Conservation (phyloP, 345 rosid genomes). For the Toxicodendron radicans region DNA sequence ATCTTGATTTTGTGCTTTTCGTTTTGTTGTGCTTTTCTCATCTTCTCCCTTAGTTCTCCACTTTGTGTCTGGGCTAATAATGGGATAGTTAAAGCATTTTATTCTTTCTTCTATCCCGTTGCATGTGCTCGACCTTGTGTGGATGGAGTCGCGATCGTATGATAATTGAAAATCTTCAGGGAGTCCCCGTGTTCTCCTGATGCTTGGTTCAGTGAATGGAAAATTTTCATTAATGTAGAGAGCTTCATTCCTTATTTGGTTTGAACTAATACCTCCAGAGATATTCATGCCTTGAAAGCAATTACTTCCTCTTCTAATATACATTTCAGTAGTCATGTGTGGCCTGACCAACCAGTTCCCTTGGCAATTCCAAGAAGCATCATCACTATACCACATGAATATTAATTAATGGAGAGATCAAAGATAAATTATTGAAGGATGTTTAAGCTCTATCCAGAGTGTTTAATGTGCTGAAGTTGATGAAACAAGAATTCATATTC, state of each 20-base stretch:
- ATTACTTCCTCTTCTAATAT: conserved; percentile 4
- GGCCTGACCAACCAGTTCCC: conserved; percentile 21
- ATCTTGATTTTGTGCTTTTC: conserved; percentile 18
- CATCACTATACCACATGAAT: conserved; percentile 2
- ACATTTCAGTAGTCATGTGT: conserved; percentile 6
- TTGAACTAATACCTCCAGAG: conserved; percentile 13
- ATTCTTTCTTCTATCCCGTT: conserved; percentile 17
- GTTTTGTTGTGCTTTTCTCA: conserved; percentile 15
- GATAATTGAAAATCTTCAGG: not conserved
- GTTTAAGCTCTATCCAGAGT: not conserved
- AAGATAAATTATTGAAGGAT: not conserved
- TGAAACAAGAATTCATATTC: not conserved
- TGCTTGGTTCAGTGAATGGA: conserved; percentile 6
- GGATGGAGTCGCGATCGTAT: conserved; percentile 1
- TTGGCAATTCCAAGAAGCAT: conserved; percentile 10
- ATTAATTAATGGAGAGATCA: not conserved
- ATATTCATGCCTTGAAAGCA: not conserved
- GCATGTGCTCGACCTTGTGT: not conserved
- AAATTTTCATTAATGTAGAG: not conserved
- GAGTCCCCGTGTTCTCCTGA: conserved; percentile 7
- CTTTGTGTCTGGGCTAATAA: not conserved
- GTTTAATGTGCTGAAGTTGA: not conserved
- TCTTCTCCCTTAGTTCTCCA: conserved; percentile 10
- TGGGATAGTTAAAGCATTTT: conserved; percentile 4
- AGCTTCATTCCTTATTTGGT: conserved; percentile 18